These are phyloP conservation scores for Tylopilus orsonianus DNA, from an alignment of 1,284 basidiomycete species.

Conservation along the genomic window DNA sequence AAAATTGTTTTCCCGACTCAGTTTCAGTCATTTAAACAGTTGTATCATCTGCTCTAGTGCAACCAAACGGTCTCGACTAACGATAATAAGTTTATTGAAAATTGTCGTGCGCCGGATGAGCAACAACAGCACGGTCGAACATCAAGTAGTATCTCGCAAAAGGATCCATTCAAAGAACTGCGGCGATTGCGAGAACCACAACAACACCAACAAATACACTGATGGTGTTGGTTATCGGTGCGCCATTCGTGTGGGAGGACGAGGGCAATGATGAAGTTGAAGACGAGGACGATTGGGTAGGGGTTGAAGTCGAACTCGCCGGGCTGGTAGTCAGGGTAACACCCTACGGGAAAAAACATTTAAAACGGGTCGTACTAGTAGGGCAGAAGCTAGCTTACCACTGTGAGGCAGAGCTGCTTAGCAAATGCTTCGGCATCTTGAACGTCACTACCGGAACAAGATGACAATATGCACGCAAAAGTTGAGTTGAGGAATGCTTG, in stretches of 20 bases:
- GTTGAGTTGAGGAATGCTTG: conserved; percentile 44
- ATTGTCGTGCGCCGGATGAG: too few relatives aligned
- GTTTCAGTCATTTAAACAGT: too few relatives aligned
- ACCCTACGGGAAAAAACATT: conserved; percentile 40
- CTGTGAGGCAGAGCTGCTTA: conserved; percentile 45
- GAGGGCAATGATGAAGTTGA: conserved; percentile 5
- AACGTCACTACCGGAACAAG: conserved; percentile 50
- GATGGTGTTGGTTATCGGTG: conserved; percentile 8
- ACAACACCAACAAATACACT: conserved; percentile 20
- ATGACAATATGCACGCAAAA: conserved; percentile 44
- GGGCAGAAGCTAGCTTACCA: conserved; percentile 40
- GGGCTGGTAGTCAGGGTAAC: conserved; percentile 43
- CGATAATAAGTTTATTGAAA: too few relatives aligned
- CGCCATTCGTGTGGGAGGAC: conserved; percentile 14
- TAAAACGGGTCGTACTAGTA: background rate
- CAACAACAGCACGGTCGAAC: background rate
- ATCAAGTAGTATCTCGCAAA: conserved; percentile 1
- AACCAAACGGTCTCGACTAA: too few relatives aligned
- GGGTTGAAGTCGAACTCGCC: background rate
- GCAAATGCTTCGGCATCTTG: conserved; percentile 44
- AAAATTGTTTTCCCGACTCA: too few relatives aligned
- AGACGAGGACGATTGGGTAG: background rate
- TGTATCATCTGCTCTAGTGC: too few relatives aligned
- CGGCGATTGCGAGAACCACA: conserved; percentile 20
- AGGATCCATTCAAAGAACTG: conserved; percentile 10